These are phyloP conservation scores for Hyaloperonospora arabidopsidis DNA, from an alignment of 352 stramenopile genomes.

Conservation along the genomic window DNA sequence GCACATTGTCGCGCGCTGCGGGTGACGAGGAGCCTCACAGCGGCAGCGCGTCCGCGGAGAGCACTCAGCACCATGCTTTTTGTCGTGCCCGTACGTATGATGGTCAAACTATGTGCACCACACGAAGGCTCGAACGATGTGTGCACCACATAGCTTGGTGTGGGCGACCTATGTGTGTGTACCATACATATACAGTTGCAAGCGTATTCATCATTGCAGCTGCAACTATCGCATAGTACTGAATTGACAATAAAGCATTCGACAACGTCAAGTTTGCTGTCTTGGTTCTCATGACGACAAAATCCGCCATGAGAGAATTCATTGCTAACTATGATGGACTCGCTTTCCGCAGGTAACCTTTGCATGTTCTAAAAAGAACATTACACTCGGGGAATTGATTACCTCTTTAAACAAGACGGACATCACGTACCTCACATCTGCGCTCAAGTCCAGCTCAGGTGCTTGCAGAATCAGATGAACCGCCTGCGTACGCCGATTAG, in stretches of 20 bases:
- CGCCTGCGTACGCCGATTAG: too few relatives aligned
- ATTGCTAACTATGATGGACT: too few relatives aligned
- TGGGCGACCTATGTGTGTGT: too few relatives aligned
- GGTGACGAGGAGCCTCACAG: conserved; percentile 13
- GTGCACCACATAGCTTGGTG: too few relatives aligned
- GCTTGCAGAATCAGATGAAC: conserved; percentile 13
- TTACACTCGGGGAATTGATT: conserved; percentile 19
- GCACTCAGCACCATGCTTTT: conserved; percentile 42
- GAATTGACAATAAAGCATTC: conserved; percentile 22
- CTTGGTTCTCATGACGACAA: conserved; percentile 27
- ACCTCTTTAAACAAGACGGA: conserved; percentile 11
- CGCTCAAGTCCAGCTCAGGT: conserved; percentile 26
- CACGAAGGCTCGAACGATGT: neutral
- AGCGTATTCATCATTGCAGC: too few relatives aligned
- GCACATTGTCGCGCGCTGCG: conserved; percentile 19
- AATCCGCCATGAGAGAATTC: too few relatives aligned
- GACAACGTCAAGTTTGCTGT: conserved; percentile 27
- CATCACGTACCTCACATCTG: conserved; percentile 22
- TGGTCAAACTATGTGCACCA: conserved; percentile 1
- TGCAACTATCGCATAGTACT: conserved; percentile 34
- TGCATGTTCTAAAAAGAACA: conserved; percentile 27
- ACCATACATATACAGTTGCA: too few relatives aligned
- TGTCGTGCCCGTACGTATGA: conserved; percentile 14
- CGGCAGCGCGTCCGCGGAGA: conserved; percentile 24
- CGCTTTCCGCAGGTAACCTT: too few relatives aligned